These are phyloP conservation scores for Colletotrichum chlorophyti DNA, from an alignment of 2,329 filamentous ascomycete genomes.

Conservation along the genomic window DNA sequence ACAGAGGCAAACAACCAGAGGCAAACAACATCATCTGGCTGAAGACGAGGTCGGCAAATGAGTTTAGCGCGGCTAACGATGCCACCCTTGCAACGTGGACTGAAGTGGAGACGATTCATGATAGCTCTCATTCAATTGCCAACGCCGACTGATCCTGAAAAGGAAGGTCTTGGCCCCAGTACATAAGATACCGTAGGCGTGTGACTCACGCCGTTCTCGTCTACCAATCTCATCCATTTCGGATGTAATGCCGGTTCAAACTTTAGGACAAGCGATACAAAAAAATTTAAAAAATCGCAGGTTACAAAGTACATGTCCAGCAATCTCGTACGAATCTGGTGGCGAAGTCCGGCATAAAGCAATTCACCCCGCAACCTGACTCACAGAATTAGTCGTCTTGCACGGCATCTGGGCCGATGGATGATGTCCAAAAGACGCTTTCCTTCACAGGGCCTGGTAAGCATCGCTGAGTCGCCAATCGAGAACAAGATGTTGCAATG, in stretches of 20 bases:
- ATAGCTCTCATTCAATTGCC: slow-evolving; percentile 24
- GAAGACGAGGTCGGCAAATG: neutral
- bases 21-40: neutral
- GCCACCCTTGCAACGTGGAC: slow-evolving; percentile 1
- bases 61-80: neutral
- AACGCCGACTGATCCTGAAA: slow-evolving; percentile 4
- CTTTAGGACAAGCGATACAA: too few species aligned
- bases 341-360: neutral
- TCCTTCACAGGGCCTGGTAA: neutral
- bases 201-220: slow-evolving; percentile 8
- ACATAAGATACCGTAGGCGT: neutral
- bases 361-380: neutral
- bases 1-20: too few species aligned
- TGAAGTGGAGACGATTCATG: slow-evolving; percentile 4
- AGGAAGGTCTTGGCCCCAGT: slow-evolving; percentile 11
- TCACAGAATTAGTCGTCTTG: neutral
- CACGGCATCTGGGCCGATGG: neutral
- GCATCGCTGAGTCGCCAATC: slow-evolving; percentile 1
- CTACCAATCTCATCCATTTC: neutral
- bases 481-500: neutral
- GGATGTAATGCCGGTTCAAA: neutral
- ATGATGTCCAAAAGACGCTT: neutral
- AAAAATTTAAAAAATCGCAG: neutral
- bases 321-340: neutral
- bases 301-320: neutral